Evolutionary conservation across 495 filamentous ascomycete genomes (phyloP), one percentile per base, ranked within the genome.

Genomic region (Neurospora hispaniola): DNA sequence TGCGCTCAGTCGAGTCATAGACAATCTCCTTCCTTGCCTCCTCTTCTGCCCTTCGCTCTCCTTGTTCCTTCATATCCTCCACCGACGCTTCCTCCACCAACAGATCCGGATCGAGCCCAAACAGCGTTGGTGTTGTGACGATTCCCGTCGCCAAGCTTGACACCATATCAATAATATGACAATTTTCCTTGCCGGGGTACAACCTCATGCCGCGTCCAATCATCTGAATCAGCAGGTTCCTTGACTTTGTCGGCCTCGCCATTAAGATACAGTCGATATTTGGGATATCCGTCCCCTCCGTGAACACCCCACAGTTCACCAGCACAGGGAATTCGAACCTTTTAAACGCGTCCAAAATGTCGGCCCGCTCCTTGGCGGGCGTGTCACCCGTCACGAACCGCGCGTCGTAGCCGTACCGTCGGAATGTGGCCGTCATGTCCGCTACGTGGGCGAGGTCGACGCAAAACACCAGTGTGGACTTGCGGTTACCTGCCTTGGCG

Each of bases 101-200:
- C 77, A 94, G 90, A n/a, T 87, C 84, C 0, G 96, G 95, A 80
- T 98, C 93, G 5, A 99, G 87, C 1, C 96, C 96, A 75, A 99
- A 98, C 10, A 99, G 84, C 0, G 96, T 98, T 1, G 96, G 96
- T 0, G 92, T 93, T 14, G 94, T 94, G 1, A 97, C 85, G 70
- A 99, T 91, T 0, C 96, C 96, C 0, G 89, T 90, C 71, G 88
- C 86, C 16, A 98, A 83, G 14, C 89, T 91, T 0, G 93, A 89
- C 1, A 98, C 96, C 93, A 99, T 94, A 79, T 99, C 96, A 74
- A 99, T 96, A 68, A 99, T 85, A 79, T 98, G 96, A 75, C 96
- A 99, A 76, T 98, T 88, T 48, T 90, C 80, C 79, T 99, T 99
- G 1, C 86, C 91, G 3, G 90, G 85, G 77, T 91, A 86, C 41